These are phyloP conservation scores for Diaporthe sp. DNA, from an alignment of 2,329 filamentous ascomycete species.

Conservation along the genomic window DNA sequence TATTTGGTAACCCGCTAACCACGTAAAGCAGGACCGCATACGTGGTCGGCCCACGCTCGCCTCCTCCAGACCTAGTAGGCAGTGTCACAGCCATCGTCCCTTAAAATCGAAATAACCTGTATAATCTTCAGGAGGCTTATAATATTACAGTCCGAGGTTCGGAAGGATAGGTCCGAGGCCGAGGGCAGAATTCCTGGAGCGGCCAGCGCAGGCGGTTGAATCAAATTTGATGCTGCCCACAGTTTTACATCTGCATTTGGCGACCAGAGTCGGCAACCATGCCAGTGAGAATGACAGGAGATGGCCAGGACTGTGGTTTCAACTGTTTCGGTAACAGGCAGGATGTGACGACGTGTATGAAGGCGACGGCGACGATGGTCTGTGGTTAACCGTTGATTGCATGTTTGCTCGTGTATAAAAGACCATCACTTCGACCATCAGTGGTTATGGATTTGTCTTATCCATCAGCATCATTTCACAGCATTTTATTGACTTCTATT, in stretches of 20 bases:
- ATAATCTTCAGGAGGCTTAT: not conserved
- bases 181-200: not conserved
- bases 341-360: not conserved
- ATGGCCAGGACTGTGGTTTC: not conserved
- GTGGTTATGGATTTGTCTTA: not conserved
- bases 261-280: not conserved
- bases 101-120: not conserved
- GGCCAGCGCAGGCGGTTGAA: not conserved
- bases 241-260: not conserved
- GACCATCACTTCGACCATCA: not conserved
- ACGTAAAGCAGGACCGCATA: not conserved
- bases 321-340: not conserved
- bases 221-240: not conserved
- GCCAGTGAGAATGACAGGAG: not conserved
- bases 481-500: not conserved
- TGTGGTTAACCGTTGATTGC: not conserved
- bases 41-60: not conserved
- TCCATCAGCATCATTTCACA: not conserved
- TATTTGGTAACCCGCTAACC: not conserved
- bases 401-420: not conserved
- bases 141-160: not conserved
- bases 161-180: not conserved
- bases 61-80: not conserved
- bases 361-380: not conserved
- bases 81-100: not conserved